Percentiles rank a stretch among this genome's conserved stretches.
Conservation (phyloP, 345 rosid genomes). For the Lumnitzera racemosa region DNA sequence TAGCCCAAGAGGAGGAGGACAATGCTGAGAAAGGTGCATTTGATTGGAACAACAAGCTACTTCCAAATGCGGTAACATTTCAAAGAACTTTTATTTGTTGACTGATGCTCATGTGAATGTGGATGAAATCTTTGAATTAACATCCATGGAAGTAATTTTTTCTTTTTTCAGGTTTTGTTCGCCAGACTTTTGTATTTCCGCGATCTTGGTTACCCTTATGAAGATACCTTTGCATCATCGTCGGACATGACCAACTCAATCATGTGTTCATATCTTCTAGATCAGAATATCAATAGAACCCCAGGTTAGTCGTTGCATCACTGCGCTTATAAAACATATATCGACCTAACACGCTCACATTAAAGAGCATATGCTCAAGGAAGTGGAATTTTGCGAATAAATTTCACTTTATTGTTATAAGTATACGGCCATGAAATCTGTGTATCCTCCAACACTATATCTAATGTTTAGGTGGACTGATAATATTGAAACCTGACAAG, state of each 20-base stretch:
- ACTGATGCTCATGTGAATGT: neutral
- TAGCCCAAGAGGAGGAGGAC: constrained; percentile 31
- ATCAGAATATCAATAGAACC: constrained; percentile 22
- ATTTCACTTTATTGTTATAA: neutral
- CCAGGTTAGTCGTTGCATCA: constrained; percentile 20
- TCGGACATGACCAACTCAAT: constrained; percentile 21
- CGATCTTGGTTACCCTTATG: constrained; percentile 45
- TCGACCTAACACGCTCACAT: no score
- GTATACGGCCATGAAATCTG: neutral
- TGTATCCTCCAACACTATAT: neutral
- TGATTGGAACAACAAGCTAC: constrained; percentile 57
- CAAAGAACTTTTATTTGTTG: neutral
- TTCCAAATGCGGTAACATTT: constrained; percentile 34
- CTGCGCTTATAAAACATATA: no score
- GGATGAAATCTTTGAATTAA: neutral
- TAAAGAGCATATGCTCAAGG: no score
- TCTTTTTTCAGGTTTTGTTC: constrained; percentile 35
- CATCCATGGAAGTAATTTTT: no score
- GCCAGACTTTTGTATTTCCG: constrained; percentile 39
- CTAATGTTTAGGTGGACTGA: constrained; percentile 38
- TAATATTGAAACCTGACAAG: constrained; percentile 30
- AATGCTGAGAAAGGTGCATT: constrained; percentile 32
- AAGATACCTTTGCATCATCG: constrained; percentile 24
- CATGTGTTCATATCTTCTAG: constrained; percentile 42
- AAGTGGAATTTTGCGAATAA: no score